These are phyloP conservation scores for Casaregolazyma suthepensis DNA, from an alignment of 1,139 yeast species.

Conservation along the genomic window DNA sequence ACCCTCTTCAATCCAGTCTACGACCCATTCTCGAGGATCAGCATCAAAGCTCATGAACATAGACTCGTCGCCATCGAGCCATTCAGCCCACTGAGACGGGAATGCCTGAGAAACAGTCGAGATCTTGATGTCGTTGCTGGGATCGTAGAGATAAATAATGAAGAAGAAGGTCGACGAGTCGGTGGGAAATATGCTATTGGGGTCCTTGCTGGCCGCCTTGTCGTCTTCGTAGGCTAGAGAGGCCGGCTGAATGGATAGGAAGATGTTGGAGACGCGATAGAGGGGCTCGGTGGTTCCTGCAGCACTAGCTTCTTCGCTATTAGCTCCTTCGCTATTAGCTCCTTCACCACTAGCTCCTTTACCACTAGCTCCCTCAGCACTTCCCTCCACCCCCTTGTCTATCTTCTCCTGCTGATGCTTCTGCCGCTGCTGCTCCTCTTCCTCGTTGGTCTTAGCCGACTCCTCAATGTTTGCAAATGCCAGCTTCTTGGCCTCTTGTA, in stretches of 20 bases:
- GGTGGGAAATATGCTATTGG: slow-evolving; percentile 16
- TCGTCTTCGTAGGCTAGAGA: slow-evolving; percentile 16
- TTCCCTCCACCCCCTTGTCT: slow-evolving; percentile 31
- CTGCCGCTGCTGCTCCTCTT: slow-evolving; percentile 5
- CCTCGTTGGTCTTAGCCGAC: slow-evolving; percentile 33
- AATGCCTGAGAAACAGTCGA: slow-evolving; percentile 80
- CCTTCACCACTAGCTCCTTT: no score
- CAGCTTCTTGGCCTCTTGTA: slow-evolving; percentile 82
- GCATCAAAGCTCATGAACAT: slow-evolving; percentile 40
- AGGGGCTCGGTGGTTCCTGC: slow-evolving; percentile 12
- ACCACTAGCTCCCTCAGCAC: slow-evolving; percentile 24
- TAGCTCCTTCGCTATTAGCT: no score
- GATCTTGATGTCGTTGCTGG: slow-evolving; percentile 67
- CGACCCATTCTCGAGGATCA: slow-evolving; percentile 95
- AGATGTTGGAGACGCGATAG: slow-evolving; percentile 57
- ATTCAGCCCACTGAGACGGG: slow-evolving; percentile 82
- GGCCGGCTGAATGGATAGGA: slow-evolving; percentile 68
- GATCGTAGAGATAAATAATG: slow-evolving; percentile 68
- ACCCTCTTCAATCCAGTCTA: slow-evolving; percentile 84
- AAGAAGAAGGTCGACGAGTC: slow-evolving; percentile 51
- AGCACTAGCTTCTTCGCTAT: no score
- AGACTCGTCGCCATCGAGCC: slow-evolving; percentile 50
- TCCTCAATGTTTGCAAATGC: slow-evolving; percentile 82
- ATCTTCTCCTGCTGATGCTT: slow-evolving; percentile 1
- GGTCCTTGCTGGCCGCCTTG: slow-evolving; percentile 11